These are phyloP conservation scores for Fusarium coicis DNA, from an alignment of 2,329 filamentous ascomycete species.

Conservation along the genomic window DNA sequence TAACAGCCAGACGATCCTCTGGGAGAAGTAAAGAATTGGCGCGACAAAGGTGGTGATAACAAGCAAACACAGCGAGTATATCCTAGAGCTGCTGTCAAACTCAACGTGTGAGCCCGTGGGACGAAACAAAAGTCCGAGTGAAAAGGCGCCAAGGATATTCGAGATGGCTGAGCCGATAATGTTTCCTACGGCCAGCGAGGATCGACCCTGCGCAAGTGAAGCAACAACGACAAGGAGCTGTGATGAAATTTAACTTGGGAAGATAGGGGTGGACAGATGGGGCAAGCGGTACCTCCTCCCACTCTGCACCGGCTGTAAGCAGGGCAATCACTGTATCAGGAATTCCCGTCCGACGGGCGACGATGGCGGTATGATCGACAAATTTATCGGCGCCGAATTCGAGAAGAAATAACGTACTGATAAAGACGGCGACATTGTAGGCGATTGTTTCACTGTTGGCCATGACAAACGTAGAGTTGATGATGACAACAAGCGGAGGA, in stretches of 20 bases:
- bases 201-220: neutral
- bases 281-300: neutral
- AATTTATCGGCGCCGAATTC: neutral
- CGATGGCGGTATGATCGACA: neutral
- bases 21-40: neutral
- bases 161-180: neutral
- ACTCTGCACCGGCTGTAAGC: neutral
- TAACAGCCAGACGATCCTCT: accelerated
- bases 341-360: neutral
- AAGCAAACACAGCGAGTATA: accelerated
- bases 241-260: accelerated
- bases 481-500: neutral
- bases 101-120: accelerated
- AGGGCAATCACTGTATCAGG: neutral
- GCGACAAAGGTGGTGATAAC: neutral
- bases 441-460: neutral
- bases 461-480: neutral
- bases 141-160: neutral
- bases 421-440: neutral
- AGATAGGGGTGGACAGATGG: accelerated
- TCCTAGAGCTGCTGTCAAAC: neutral
- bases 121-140: neutral
- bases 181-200: neutral
- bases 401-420: neutral
- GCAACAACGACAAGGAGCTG: neutral